These are phyloP conservation scores for Aspergillus piperis DNA, from an alignment of 2,329 filamentous ascomycete species.

Conservation along the genomic window DNA sequence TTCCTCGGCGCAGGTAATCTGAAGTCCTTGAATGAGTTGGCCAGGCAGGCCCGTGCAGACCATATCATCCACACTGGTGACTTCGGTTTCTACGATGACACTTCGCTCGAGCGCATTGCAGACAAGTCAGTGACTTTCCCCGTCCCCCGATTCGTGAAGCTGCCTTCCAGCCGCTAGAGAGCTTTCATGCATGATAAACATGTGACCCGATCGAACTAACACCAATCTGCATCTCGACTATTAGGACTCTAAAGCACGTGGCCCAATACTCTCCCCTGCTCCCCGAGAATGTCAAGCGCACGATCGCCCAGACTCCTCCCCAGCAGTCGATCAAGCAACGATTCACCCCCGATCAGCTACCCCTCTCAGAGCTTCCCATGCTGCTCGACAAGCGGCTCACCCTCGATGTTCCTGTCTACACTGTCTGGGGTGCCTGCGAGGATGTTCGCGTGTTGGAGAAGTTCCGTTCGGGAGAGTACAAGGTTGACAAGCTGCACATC, in stretches of 20 bases:
- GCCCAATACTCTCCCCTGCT: conserved; percentile 97
- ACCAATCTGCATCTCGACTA: conserved; percentile 14
- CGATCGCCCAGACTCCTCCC: conserved; percentile 68
- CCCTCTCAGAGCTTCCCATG: conserved; percentile 86
- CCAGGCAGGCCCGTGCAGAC: conserved; percentile 89
- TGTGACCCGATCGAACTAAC: conserved; percentile 21
- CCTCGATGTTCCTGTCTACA: conserved; percentile 95
- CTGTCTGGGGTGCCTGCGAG: conserved; percentile 98
- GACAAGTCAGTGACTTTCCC: conserved; percentile 72
- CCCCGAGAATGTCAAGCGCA: conserved; percentile 69
- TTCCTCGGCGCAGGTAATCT: conserved; percentile 71
- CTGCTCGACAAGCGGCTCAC: conserved; percentile 87
- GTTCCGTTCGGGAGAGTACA: conserved; percentile 96
- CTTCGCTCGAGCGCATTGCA: conserved; percentile 92
- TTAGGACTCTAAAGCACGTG: conserved; percentile 93
- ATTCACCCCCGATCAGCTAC: conserved; percentile 77
- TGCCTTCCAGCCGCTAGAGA: neutral
- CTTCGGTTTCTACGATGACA: conserved; percentile 98
- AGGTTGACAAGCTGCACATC: conserved; percentile 94
- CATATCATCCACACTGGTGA: conserved; percentile 99
- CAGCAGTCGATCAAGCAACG: conserved; percentile 74
- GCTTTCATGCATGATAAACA: neutral
- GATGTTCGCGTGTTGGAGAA: conserved; percentile 97
- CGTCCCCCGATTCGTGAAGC: neutral
- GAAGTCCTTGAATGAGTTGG: conserved; percentile 91